Conservation (phyloP, 2,329 filamentous ascomycete genomes). For the Pseudocercospora fijiensis region DNA sequence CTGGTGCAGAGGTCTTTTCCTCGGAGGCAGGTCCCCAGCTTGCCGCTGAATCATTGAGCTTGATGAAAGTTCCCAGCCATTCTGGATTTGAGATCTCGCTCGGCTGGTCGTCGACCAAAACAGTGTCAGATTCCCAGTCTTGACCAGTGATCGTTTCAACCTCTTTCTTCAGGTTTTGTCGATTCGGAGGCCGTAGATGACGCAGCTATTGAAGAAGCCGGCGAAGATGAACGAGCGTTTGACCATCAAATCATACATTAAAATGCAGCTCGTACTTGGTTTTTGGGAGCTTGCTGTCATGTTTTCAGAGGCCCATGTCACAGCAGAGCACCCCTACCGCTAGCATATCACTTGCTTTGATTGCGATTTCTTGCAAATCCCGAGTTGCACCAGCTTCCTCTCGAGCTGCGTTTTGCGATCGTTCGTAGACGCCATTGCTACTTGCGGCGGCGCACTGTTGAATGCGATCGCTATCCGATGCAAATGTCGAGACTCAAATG, state of each 20-base stretch:
- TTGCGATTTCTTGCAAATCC: no score
- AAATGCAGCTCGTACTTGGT: neutral
- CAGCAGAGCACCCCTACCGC: neutral
- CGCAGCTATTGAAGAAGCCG: neutral
- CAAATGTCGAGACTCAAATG: neutral
- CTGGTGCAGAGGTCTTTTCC: neutral
- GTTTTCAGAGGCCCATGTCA: neutral
- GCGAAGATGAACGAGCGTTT: neutral
- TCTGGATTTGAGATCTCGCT: neutral
- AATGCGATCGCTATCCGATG: neutral
- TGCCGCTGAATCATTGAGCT: neutral
- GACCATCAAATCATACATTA: neutral
- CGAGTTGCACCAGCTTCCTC: no score
- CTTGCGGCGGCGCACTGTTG: neutral
- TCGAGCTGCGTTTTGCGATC: no score
- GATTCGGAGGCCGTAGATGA: neutral
- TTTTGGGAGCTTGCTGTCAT: neutral
- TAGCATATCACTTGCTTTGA: no score
- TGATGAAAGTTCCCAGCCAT: neutral
- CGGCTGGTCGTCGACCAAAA: no score
- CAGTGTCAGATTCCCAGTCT: no score
- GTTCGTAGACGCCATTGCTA: neutral
- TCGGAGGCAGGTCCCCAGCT: neutral
- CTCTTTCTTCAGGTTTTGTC: neutral
- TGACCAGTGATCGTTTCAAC: no score